A percentile compares a stretch with the other conserved stretches of the same genome.
Evolutionary conservation across 768 basidiomycete species (phyloP).

Genomic region (Boletus coccyginus): DNA sequence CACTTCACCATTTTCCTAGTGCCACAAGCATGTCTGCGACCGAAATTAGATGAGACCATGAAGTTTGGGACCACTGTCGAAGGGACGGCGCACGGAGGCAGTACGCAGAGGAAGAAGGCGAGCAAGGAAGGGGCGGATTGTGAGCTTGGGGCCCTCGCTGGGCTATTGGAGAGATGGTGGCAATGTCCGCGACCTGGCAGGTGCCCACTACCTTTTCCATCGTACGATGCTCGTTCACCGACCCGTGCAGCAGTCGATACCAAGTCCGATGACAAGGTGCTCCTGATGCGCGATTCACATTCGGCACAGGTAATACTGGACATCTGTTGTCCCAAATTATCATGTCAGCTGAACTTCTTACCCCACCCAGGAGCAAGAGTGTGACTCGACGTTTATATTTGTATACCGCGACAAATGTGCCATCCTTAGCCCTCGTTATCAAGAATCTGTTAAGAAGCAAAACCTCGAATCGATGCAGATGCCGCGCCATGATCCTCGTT

Average conservation of each 20-base stretch:
- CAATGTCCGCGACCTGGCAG: conserved; percentile 90
- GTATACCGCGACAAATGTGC: conserved; percentile 70
- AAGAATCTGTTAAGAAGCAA: conserved; percentile 68
- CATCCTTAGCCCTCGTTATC: conserved; percentile 68
- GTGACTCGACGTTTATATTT: conserved; percentile 4
- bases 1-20: too few species aligned
- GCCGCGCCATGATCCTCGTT: conserved; percentile 46
- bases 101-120: conserved; percentile 47
- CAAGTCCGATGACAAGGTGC: conserved; percentile 72
- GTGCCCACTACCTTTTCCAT: conserved; percentile 41
- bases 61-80: conserved; percentile 80
- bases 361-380: conserved; percentile 55
- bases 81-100: conserved; percentile 62
- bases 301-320: conserved; percentile 62
- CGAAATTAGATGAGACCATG: conserved; percentile 87
- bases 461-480: conserved; percentile 69
- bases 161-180: conserved; percentile 84
- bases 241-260: conserved; percentile 92
- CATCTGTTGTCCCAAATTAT: conserved; percentile 86
- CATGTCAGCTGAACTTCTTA: conserved; percentile 83
- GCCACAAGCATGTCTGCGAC: conserved; percentile 74
- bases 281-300: not conserved
- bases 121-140: conserved; percentile 54
- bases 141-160: conserved; percentile 80
- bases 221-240: conserved; percentile 25